phyloP scores from a whole-genome alignment of 257 asterid species.

The Nicotiana sylvestris region DNA sequence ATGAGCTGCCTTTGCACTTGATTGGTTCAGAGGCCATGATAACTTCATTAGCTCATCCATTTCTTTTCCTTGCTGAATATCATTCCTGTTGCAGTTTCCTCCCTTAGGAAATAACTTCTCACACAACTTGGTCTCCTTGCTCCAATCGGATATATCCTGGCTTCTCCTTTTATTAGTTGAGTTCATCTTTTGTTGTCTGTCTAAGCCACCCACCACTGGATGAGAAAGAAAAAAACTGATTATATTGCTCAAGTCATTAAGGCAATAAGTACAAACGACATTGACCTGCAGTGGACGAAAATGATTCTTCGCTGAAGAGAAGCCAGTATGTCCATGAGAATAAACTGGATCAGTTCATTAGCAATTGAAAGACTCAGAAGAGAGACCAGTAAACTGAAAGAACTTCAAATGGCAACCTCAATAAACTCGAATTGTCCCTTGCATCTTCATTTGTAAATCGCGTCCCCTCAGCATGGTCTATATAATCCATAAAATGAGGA shows the following conservation, averaged over 20 bases:
- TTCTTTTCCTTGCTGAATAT: not conserved
- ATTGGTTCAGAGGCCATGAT: not conserved
- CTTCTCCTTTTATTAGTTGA: constrained; percentile 7
- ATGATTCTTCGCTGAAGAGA: constrained; percentile 4
- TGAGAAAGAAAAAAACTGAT: not conserved
- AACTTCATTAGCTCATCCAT: not conserved
- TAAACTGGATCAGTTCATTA: constrained; percentile 7
- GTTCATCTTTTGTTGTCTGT: not conserved
- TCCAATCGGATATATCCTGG: constrained; percentile 1
- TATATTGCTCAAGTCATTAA: not conserved
- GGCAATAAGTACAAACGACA: not conserved
- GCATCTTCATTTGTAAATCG: constrained; percentile 8
- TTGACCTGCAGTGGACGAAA: not conserved
- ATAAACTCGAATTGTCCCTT: not conserved
- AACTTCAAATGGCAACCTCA: constrained; percentile 10
- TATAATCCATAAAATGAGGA: constrained; percentile 10
- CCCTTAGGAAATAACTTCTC: not conserved
- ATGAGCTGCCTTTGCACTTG: not conserved
- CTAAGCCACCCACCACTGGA: constrained; percentile 5
- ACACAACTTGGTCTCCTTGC: not conserved
- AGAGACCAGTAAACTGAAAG: constrained; percentile 7
- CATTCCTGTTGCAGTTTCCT: constrained; percentile 4
- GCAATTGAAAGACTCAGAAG: not conserved
- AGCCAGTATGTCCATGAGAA: not conserved
- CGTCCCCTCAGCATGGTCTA: not conserved